These are phyloP conservation scores for Lactarius hatsudake DNA, from an alignment of 768 basidiomycete genomes.

Conservation along the genomic window DNA sequence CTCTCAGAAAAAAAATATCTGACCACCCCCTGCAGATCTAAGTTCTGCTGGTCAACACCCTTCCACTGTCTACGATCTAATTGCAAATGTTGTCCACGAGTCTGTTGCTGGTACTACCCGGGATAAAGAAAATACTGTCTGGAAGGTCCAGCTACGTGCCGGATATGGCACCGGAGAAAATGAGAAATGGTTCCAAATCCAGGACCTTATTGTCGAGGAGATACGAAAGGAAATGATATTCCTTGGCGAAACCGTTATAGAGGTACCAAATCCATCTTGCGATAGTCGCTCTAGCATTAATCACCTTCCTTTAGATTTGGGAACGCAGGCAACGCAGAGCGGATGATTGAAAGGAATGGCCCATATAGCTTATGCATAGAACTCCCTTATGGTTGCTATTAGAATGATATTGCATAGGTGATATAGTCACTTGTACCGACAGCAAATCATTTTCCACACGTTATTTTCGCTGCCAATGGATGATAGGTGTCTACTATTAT, in stretches of 20 bases:
- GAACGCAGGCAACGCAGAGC: constrained; percentile 14
- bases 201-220: constrained; percentile 95
- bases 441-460: not conserved
- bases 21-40: constrained; percentile 54
- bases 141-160: constrained; percentile 86
- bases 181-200: constrained; percentile 95
- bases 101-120: constrained; percentile 94
- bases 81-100: constrained; percentile 94
- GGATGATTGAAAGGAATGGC: constrained; percentile 2
- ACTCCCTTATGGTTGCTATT: not conserved
- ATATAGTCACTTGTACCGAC: not conserved
- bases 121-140: constrained; percentile 86
- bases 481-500: not conserved
- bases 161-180: constrained; percentile 72
- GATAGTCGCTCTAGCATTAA: constrained; percentile 11
- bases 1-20: not conserved
- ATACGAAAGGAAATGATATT: constrained; percentile 98
- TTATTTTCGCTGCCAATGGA: not conserved
- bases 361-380: not conserved
- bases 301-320: constrained; percentile 20
- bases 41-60: constrained; percentile 60
- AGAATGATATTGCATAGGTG: not conserved
- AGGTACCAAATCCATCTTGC: constrained; percentile 48
- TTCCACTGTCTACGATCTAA: constrained; percentile 83
- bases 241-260: constrained; percentile 92